Base-by-base conservation (phyloP, 2,329 filamentous ascomycete genomes). In the Knufia fluminis region DNA sequence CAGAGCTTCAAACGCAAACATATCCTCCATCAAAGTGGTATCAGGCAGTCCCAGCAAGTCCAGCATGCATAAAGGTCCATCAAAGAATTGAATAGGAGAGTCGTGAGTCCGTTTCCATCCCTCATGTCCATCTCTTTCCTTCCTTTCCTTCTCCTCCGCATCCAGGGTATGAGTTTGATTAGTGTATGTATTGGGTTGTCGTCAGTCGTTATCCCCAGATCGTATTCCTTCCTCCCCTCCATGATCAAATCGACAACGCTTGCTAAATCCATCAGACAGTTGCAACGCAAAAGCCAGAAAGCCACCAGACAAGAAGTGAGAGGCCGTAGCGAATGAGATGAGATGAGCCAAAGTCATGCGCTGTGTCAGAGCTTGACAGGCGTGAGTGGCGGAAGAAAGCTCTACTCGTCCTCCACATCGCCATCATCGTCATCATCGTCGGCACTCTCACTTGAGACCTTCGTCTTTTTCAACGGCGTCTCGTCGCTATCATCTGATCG, bases 381-480 rank as follows among this genome's bases (percentile, higher is more conserved):
- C 16, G 16, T 40, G 14, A 17, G n/a, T 36, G 33, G 9, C 33
- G 6, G n/a, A n/a, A 16, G 19, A n/a, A 10, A 50, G 23, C 46
- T 40, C 26, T 70, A 68, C 42, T 71, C 74, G 52, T 76, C 73
- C 47, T 73, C 74, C 56, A 75, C 75, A 31, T 73, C 74, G 59
- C 53, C 67, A 23, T 76, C 74, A 48, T 72, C 71, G 50, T 77
- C 74, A 43, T 74, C 74, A 48, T 74, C 73, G 47, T 77, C 75
- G 24, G 64, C 68, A 53, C 70, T 75, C 17, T 69, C 69, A 53
- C 69, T 74, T 28, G 60, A 56, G 22, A 57, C 62, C 64, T 77
- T 78, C 53, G 65, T 65, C 61, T 76, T 78, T 64, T 79, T 79
- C 31, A 56, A 55, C 4, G 65, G 63, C 36, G 63, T 65, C 16